phyloP scores from a whole-genome alignment of 192 early-diverging fungal genomes.

The Piromyces finnis region DNA sequence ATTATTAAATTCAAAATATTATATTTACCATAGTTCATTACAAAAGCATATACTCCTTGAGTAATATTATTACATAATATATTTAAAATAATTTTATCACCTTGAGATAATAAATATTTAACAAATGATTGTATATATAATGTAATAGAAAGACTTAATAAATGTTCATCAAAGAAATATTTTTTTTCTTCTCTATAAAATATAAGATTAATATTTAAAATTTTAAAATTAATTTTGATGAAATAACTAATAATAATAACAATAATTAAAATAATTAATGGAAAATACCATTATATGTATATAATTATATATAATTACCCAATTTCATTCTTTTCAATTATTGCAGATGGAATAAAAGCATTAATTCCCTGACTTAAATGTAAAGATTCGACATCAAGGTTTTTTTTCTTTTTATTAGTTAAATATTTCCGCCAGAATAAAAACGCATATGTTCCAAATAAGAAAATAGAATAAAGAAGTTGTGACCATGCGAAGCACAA shows the following conservation, averaged over 20 bases:
- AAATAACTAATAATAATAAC: too few species aligned
- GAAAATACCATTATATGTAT: too few species aligned
- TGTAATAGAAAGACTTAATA: slow-evolving; percentile 47
- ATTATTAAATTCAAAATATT: slow-evolving; percentile 4
- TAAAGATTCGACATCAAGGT: neutral
- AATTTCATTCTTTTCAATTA: neutral
- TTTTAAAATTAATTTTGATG: too few species aligned
- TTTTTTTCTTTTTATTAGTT: neutral
- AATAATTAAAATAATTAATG: too few species aligned
- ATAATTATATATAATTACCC: neutral
- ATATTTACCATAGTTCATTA: slow-evolving; percentile 59
- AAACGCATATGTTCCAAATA: neutral
- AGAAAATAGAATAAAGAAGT: neutral
- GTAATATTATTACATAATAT: slow-evolving; percentile 23
- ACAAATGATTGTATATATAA: slow-evolving; percentile 73
- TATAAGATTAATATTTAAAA: too few species aligned
- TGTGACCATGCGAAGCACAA: neutral
- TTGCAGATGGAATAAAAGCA: neutral
- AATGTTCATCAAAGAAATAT: slow-evolving; percentile 37
- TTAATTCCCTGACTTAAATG: neutral
- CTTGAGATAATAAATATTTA: slow-evolving; percentile 90
- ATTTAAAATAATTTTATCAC: slow-evolving; percentile 85
- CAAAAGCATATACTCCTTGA: slow-evolving; percentile 71
- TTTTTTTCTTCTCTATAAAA: neutral
- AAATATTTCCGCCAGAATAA: neutral